Evolutionary conservation across 257 asterid genomes (phyloP), one percentile per base, ranked within the genome.

Genomic region (Solanum microdontum): DNA sequence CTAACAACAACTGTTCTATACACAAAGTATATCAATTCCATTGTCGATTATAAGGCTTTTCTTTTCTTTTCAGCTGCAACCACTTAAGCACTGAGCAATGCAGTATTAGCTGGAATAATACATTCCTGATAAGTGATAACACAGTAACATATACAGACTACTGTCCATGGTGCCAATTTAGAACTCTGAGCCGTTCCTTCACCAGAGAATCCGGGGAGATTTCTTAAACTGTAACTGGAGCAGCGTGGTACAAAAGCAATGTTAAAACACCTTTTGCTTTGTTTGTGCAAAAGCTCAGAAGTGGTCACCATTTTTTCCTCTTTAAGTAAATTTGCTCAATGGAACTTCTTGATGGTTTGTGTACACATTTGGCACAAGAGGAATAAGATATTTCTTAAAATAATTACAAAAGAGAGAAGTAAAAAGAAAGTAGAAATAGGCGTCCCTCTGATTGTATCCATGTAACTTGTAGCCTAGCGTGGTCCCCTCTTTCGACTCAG

Each of bases 401-500:
- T 51, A 48, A 48, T 28, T 30, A 82, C 43, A 48, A 45, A 48
- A 48, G 21, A 24, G 28, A 48, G 6, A 48, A 28, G 69, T 17
- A 82, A 48, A 82, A 48, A 80, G 69, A 45, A 82, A n/a, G 84
- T 80, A 80, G 28, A 80, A 80, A 80, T 28, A 26, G 85, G 17
- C 2, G 85, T 2, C 85, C 0, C 24, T 28, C 28, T 45, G 40
- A 48, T 26, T 80, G 40, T 0, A 9, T 6, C 85, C 64, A 79
- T 43, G 37, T 76, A 13, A 43, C n/a, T 7, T 21, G 43, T 24
- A 36, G 88, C 88, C 92, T 88, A 94, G 77, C 95, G 94, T 30
- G 90, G 93, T 76, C 91, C 93, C 93, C 98, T 93, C 91, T 96
- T 97, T 92, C 99, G 91, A 89, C 97, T 95, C 89, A 96, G 91